Evolutionary conservation across 768 basidiomycete species (phyloP).

Genomic region (Leccinum variicolor): DNA sequence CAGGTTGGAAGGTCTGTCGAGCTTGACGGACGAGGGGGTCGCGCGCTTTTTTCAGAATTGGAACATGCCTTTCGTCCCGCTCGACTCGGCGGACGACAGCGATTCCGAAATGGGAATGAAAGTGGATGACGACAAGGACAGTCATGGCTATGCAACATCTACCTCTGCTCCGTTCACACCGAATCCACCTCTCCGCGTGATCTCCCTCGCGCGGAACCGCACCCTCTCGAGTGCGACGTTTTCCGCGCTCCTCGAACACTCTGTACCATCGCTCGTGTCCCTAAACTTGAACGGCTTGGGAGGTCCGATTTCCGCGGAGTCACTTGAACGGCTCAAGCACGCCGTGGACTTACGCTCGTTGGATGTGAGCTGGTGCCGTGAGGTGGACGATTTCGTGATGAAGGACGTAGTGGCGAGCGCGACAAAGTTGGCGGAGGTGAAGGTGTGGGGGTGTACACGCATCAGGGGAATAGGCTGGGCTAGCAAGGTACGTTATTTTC

Average conservation of each 20-base stretch:
- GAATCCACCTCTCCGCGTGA: conserved; percentile 44
- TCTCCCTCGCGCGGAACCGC: conserved; percentile 67
- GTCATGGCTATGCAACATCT: background rate
- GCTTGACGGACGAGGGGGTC: conserved; percentile 70
- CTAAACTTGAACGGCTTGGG: conserved; percentile 79
- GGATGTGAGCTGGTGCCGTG: conserved; percentile 85
- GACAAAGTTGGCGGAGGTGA: conserved; percentile 40
- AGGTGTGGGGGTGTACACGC: conserved; percentile 54
- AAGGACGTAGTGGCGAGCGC: conserved; percentile 58
- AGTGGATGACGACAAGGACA: conserved; percentile 4
- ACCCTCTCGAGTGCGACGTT: conserved; percentile 54
- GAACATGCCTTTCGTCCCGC: conserved; percentile 22
- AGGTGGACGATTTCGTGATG: conserved; percentile 78
- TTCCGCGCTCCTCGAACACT: conserved; percentile 61
- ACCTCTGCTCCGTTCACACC: conserved; percentile 7
- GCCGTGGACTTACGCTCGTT: conserved; percentile 49
- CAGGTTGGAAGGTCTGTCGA: conserved; percentile 49
- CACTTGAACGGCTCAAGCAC: conserved; percentile 37
- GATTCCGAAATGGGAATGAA: conserved; percentile 19
- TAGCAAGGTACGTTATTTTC: conserved; percentile 36
- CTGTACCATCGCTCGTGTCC: conserved; percentile 50
- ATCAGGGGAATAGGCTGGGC: conserved; percentile 44
- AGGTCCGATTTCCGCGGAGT: conserved; percentile 48
- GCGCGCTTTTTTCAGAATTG: conserved; percentile 64
- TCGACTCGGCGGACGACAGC: conserved; percentile 4